phyloP scores from a whole-genome alignment of 2,329 filamentous ascomycete genomes.

The Aspergillus viridinutans region DNA sequence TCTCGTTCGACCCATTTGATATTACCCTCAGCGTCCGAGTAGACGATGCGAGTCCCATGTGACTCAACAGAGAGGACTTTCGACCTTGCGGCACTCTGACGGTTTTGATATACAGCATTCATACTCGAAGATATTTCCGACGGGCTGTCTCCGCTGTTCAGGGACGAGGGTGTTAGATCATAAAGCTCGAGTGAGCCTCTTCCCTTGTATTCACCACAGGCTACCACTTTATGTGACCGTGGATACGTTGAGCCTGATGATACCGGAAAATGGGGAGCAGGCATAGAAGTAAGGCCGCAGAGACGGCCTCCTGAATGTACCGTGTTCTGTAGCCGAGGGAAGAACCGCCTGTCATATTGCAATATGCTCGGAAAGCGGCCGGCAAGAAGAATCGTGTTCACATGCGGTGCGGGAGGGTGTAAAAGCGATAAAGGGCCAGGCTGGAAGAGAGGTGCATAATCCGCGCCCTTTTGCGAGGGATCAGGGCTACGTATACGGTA shows the following conservation, averaged over 20 bases:
- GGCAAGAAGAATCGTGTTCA: slow-evolving; percentile 80
- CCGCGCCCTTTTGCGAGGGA: slow-evolving; percentile 32
- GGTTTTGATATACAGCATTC: slow-evolving; percentile 60
- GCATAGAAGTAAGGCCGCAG: slow-evolving; percentile 66
- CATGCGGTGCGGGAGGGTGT: slow-evolving; percentile 62
- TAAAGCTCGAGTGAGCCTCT: slow-evolving; percentile 91
- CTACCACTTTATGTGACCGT: slow-evolving; percentile 64
- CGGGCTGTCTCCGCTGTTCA: slow-evolving; percentile 20
- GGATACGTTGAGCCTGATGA: slow-evolving; percentile 39
- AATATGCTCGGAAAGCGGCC: slow-evolving; percentile 86
- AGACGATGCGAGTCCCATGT: slow-evolving; percentile 77
- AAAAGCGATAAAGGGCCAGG: slow-evolving; percentile 79
- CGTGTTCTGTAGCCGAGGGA: slow-evolving; percentile 70
- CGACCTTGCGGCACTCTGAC: slow-evolving; percentile 74
- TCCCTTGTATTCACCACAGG: slow-evolving; percentile 85
- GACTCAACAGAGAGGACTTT: slow-evolving; percentile 77
- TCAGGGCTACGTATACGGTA: slow-evolving; percentile 35
- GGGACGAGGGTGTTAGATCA: slow-evolving; percentile 29
- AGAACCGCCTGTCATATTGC: slow-evolving; percentile 82
- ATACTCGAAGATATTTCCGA: slow-evolving; percentile 26
- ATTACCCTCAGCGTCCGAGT: slow-evolving; percentile 77
- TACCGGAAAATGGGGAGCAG: slow-evolving; percentile 49
- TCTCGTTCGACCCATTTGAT: slow-evolving; percentile 91
- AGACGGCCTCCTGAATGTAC: slow-evolving; percentile 80
- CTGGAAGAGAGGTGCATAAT: slow-evolving; percentile 70